These are phyloP conservation scores for Nicotiana undulata DNA, from an alignment of 257 asterid species.

Conservation along the genomic window DNA sequence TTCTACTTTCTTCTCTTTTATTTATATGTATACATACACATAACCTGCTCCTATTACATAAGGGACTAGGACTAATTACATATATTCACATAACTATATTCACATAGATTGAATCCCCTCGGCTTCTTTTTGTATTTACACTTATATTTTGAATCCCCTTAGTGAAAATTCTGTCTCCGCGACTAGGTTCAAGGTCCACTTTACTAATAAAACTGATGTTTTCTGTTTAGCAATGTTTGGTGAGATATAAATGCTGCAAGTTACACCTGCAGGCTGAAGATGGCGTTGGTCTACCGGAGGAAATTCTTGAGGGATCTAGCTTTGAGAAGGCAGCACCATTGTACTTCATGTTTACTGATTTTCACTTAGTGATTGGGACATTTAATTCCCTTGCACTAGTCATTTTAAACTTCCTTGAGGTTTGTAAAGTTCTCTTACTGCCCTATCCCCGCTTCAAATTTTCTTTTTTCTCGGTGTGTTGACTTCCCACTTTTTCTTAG, in stretches of 20 bases:
- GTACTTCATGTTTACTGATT: conserved; percentile 58
- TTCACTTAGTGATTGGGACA: conserved; percentile 64
- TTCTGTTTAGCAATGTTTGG: not conserved
- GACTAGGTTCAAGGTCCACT: not conserved
- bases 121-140: no score
- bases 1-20: no score
- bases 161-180: no score
- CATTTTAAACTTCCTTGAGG: conserved; percentile 58
- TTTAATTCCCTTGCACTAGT: conserved; percentile 74
- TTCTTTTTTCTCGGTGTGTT: not conserved
- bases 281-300: conserved; percentile 93
- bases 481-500: not conserved
- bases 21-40: no score
- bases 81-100: no score
- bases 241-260: not conserved
- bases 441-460: not conserved
- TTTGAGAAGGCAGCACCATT: conserved; percentile 50
- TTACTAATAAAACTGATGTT: not conserved
- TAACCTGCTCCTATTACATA: no score
- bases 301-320: conserved; percentile 71
- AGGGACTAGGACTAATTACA: no score
- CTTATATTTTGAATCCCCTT: no score
- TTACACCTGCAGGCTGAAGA: conserved; percentile 72
- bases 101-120: no score
- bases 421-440: not conserved